Base-by-base conservation (phyloP, 306 rosid species). In the Urtica urens region DNA sequence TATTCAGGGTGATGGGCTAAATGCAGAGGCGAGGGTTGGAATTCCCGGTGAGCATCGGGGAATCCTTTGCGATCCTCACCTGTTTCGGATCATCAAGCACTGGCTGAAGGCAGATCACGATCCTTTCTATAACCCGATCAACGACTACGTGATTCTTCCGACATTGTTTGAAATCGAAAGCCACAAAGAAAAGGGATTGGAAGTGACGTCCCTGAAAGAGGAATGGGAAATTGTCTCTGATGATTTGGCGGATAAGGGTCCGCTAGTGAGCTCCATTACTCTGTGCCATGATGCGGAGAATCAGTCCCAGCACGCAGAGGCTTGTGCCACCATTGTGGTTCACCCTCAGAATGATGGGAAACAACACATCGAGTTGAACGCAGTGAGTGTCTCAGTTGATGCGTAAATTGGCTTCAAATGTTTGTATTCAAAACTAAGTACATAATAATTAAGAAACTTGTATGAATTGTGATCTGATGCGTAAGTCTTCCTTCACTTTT, bases 21-120 rank as follows among this genome's bases (percentile, higher is more conserved):
- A 79, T 29, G 99, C 99, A 16, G 95, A 67, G 59, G 94, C 93
- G 50, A 77, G 99, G 68, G 73, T 90, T 62, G 99, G 95, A 58
- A 72, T 90, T 31, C 94, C 92, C 0, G 95, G 94, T 19, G 87
- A 90, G 70, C 95, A 85, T 35, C 75, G 88, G 22, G 83, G 99
- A 23, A 80, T 90, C 69, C 87, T 90, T 25, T 44, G 87, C 7
- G 92, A 90, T 40, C 92, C 68, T 59, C 99, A 86, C 48, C 65
- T 90, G 21, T 90, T 90, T 60, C 77, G 99, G 65, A 75, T 86
- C 59, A 71, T 90, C 34, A 81, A 79, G 67, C 94, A 81, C 71
- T 90, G 99, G 99, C 76, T 90, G 62, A 85, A 59, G 53, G 99
- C 92, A 4, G 96, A 79, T 42, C 77, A 78, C 1, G 99, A 90